phyloP scores from a whole-genome alignment of 75 land plant genomes.

The Pinus taeda region DNA sequence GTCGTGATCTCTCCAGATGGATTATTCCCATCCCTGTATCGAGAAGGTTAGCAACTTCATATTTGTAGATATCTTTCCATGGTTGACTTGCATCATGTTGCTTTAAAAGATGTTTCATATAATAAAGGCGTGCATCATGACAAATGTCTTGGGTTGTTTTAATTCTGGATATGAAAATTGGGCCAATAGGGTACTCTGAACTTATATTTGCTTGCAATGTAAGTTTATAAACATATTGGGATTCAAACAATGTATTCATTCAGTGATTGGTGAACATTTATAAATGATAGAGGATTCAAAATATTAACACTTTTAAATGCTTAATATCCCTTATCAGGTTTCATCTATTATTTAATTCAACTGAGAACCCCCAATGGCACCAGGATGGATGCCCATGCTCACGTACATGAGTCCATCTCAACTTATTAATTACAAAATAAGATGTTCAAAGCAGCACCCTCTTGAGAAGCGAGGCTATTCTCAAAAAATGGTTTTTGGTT shows the following conservation, averaged over 20 bases:
- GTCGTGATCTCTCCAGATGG: slow-evolving; percentile 99
- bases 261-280: neutral
- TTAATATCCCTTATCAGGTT: neutral
- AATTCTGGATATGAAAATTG: neutral
- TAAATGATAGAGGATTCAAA: neutral
- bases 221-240: neutral
- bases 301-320: neutral
- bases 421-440: no score
- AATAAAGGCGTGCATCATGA: neutral
- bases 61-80: neutral
- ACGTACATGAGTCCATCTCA: no score
- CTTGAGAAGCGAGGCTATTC: no score
- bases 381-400: no score
- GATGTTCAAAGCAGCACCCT: no score
- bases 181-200: neutral
- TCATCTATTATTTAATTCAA: no score
- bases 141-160: neutral
- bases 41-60: slow-evolving; percentile 71
- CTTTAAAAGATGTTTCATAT: neutral
- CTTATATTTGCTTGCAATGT: neutral
- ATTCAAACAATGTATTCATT: neutral
- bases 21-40: slow-evolving; percentile 87
- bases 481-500: no score
- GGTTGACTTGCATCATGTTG: neutral
- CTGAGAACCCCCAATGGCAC: no score